A percentile compares a stretch with the other conserved stretches of the same genome.
These are phyloP conservation scores for Leccinellum albellum DNA, from an alignment of 768 basidiomycete species.

Conservation along the genomic window DNA sequence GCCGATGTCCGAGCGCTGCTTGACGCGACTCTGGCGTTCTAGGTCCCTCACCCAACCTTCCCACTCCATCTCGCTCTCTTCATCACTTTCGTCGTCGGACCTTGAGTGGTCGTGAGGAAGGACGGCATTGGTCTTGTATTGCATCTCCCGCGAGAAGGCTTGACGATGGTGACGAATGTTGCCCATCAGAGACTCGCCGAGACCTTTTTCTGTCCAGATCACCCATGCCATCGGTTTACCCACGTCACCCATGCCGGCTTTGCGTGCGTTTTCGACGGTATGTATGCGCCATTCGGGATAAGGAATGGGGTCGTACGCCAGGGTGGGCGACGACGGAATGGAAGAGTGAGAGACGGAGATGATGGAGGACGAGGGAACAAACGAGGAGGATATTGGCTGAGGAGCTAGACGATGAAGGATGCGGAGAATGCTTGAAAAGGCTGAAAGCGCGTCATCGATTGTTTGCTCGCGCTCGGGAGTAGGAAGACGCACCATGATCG, in stretches of 20 bases:
- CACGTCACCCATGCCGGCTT: slow-evolving; percentile 57
- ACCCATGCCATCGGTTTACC: slow-evolving; percentile 52
- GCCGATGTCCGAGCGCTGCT: slow-evolving; percentile 5
- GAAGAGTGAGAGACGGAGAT: slow-evolving; percentile 50
- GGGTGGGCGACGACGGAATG: background rate
- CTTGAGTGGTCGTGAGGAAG: slow-evolving; percentile 10
- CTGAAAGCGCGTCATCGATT: slow-evolving; percentile 24
- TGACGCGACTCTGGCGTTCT: slow-evolving; percentile 33
- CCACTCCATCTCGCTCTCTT: slow-evolving; percentile 61
- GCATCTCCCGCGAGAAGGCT: slow-evolving; percentile 22
- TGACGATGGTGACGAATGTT: slow-evolving; percentile 23
- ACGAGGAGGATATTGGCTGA: slow-evolving; percentile 37
- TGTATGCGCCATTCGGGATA: slow-evolving; percentile 68
- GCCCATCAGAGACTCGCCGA: slow-evolving; percentile 17
- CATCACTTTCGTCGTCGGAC: slow-evolving; percentile 37
- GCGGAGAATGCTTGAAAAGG: slow-evolving; percentile 47
- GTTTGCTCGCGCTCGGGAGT: background rate
- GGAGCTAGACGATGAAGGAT: slow-evolving; percentile 46
- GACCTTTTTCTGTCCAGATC: slow-evolving; percentile 30
- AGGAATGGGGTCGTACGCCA: slow-evolving; percentile 36
- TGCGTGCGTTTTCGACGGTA: slow-evolving; percentile 47
- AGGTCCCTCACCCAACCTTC: slow-evolving; percentile 62
- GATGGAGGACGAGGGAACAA: slow-evolving; percentile 43
- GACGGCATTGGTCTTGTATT: slow-evolving; percentile 12
- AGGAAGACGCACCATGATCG: slow-evolving; percentile 35